A percentile compares a stretch with the other conserved stretches of the same genome.
Conservation (phyloP, 2,329 filamentous ascomycete genomes). For the Nigrospora sphaerica region DNA sequence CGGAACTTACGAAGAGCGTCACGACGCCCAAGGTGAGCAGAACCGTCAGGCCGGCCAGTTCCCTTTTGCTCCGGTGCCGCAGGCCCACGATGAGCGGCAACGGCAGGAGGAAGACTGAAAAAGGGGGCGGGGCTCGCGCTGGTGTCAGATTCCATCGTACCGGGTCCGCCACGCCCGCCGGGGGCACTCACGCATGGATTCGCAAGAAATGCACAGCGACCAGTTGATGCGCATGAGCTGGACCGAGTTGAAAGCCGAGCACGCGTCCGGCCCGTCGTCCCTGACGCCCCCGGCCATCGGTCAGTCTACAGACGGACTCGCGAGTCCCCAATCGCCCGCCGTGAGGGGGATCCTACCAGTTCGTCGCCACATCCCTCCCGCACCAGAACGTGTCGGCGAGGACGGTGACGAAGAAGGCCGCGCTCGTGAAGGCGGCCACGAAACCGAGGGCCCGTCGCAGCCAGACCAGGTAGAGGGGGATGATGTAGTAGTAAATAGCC, state of each 20-base stretch:
- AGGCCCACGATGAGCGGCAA: slow-evolving; percentile 5
- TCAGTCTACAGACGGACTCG: neutral
- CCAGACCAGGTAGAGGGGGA: slow-evolving; percentile 1
- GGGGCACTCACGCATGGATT: slow-evolving; percentile 1
- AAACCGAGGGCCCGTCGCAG: slow-evolving; percentile 3
- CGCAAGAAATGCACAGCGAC: slow-evolving; percentile 6
- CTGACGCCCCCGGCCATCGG: neutral
- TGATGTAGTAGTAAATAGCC: slow-evolving; percentile 4
- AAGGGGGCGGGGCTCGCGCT: neutral
- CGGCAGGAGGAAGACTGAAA: slow-evolving; percentile 5
- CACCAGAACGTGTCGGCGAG: slow-evolving; percentile 3
- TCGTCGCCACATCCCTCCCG: neutral
- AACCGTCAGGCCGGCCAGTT: slow-evolving; percentile 2
- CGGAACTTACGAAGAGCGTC: slow-evolving; percentile 6
- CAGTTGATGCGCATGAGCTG: slow-evolving; percentile 1
- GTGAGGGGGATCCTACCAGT: neutral
- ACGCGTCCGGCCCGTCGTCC: neutral
- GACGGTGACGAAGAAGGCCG: neutral
- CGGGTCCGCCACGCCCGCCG: neutral
- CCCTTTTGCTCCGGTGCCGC: slow-evolving; percentile 1
- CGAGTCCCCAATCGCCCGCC: neutral
- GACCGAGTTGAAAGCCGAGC: neutral
- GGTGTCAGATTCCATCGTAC: neutral
- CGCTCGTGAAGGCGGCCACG: neutral
- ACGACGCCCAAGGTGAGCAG: slow-evolving; percentile 6